Conservation (phyloP, 768 basidiomycete genomes). For the Mycena albidolilacea region DNA sequence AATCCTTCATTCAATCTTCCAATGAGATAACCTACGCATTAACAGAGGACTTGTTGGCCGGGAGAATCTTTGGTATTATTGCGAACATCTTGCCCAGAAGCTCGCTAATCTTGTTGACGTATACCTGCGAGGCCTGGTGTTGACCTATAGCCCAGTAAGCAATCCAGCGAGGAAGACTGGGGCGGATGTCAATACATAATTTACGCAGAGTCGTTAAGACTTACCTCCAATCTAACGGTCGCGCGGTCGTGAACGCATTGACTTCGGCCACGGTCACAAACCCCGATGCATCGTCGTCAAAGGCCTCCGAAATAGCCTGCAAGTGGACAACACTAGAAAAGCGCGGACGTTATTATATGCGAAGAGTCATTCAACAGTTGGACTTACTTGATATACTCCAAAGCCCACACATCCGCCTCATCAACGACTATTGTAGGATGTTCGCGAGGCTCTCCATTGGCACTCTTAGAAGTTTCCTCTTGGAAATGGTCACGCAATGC, state of each 20-base stretch:
- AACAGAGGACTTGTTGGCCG: constrained; percentile 22
- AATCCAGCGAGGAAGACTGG: constrained; percentile 30
- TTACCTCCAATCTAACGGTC: constrained; percentile 34
- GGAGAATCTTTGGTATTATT: constrained; percentile 3
- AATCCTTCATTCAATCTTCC: too few relatives aligned
- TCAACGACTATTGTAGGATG: constrained; percentile 1
- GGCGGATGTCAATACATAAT: background rate
- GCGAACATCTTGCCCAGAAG: constrained; percentile 34
- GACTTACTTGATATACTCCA: constrained; percentile 48
- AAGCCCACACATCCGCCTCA: constrained; percentile 48
- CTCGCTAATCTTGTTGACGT: constrained; percentile 18
- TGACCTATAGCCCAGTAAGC: constrained; percentile 33
- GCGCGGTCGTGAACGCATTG: constrained; percentile 31
- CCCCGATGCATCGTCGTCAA: constrained; percentile 56
- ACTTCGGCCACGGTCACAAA: constrained; percentile 33
- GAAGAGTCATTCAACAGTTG: background rate
- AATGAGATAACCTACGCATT: background rate
- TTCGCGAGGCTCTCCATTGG: constrained; percentile 6
- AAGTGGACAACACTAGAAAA: constrained; percentile 42
- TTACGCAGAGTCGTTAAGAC: background rate
- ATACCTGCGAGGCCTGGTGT: constrained; percentile 19
- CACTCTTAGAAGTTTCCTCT: constrained; percentile 22
- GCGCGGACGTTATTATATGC: background rate
- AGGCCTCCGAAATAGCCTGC: constrained; percentile 54
- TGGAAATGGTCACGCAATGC: constrained; percentile 53